A percentile compares a stretch with the other conserved stretches of the same genome.
Conservation (phyloP, 1,139 yeast genomes). For the Blastobotrys elegans region DNA sequence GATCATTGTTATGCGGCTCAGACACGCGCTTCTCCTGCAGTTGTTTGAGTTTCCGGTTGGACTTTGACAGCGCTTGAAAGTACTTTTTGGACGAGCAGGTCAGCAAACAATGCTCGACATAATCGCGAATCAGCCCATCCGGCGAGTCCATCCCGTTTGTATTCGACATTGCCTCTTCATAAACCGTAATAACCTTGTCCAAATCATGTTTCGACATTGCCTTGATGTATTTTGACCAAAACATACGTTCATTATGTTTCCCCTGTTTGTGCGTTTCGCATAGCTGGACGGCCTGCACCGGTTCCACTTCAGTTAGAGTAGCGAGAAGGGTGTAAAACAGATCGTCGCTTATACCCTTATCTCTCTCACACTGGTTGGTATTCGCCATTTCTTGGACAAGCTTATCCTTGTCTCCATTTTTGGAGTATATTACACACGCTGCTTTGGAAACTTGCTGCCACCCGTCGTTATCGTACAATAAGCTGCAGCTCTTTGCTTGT, state of each 20-base stretch:
- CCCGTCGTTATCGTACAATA: background rate
- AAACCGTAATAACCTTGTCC: background rate
- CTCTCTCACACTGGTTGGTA: background rate
- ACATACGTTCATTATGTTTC: background rate
- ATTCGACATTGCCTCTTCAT: background rate
- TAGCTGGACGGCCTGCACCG: background rate
- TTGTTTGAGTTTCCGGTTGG: background rate
- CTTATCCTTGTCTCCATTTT: background rate
- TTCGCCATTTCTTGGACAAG: background rate
- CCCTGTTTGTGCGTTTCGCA: background rate
- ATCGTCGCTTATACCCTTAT: background rate
- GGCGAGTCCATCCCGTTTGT: slow-evolving; percentile 1
- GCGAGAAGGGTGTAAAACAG: background rate
- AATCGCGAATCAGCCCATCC: background rate
- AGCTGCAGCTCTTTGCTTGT: background rate
- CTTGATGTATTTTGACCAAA: background rate
- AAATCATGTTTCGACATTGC: too few relatives aligned
- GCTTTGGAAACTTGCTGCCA: background rate
- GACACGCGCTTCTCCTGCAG: background rate
- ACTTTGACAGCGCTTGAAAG: background rate
- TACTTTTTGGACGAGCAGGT: background rate
- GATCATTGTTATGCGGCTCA: background rate
- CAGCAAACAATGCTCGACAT: background rate
- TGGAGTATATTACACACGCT: background rate
- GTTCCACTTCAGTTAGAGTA: background rate